A percentile compares a stretch with the other conserved stretches of the same genome.
phyloP scores from a whole-genome alignment of 2,329 filamentous ascomycete species.

The Cladorrhinum sp. region DNA sequence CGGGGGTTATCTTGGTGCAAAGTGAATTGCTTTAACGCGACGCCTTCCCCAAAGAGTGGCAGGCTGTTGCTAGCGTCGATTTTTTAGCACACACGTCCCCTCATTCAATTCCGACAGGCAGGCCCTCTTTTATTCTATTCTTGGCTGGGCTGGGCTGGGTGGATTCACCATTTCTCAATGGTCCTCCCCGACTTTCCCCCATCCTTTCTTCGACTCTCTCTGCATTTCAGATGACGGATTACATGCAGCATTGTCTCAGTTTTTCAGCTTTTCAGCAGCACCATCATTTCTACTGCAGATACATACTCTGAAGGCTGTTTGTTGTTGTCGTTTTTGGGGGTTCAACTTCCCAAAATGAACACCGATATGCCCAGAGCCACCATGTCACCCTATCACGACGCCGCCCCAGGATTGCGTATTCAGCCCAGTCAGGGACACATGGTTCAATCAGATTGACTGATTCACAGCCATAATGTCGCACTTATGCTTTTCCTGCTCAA shows the following conservation, averaged over 20 bases:
- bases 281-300: too few relatives aligned
- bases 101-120: neutral
- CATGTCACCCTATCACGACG: neutral
- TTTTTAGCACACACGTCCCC: neutral
- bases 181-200: too few relatives aligned
- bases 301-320: too few relatives aligned
- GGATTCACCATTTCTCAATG: too few relatives aligned
- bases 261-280: too few relatives aligned
- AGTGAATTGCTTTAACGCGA: neutral
- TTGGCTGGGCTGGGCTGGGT: neutral
- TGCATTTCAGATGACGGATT: too few relatives aligned
- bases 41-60: neutral
- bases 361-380: conserved; percentile 8
- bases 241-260: too few relatives aligned
- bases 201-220: too few relatives aligned
- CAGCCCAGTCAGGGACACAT: neutral
- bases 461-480: neutral
- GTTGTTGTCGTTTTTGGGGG: neutral
- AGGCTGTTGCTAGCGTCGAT: neutral
- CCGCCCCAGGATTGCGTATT: neutral
- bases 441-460: neutral
- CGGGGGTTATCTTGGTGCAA: neutral
- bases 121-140: neutral
- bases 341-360: neutral
- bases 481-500: neutral